Base-by-base conservation (phyloP, 1,139 yeast species). In the Hyphopichia buzzinii region DNA sequence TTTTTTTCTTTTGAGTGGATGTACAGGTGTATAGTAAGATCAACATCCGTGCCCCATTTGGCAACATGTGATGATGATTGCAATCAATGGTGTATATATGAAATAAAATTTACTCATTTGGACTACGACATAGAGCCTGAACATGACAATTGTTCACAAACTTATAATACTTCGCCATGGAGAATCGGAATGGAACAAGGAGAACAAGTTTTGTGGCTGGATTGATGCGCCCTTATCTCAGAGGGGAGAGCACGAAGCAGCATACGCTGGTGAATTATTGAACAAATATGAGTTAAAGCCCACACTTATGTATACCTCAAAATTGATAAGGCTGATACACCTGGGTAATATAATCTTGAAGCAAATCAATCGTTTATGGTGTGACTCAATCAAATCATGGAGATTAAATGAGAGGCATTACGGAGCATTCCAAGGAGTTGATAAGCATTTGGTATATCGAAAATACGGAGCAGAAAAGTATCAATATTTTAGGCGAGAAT, bases 191-290 rank as follows among this genome's bases (percentile, higher is more conserved):
- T 77, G 86, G 75, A 85, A 85, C 52, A 77, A 81, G 46, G 77
- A 74, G 37, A 79, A 83, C 54, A 68, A 74, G 43, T 85, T 85
- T 55, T 83, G 92, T 51, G 95, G 95, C 2, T 85, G 95, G 95
- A 73, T 82, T n/a, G 92, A 85, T 57, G 78, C 84, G 8, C 74
- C 74, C 26, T 60, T 84, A 38, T 77, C 86, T 4, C 71, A 62
- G 1, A 74, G 74, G 42, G 94, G 95, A 3, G 60, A 68, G 41
- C 47, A 60, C 8, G 92, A 84, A 52, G 94, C 94, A 1, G 52
- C 52, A 8, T 59, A 70, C 36, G 83, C 88, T 2, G 86, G 82
- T 0, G 52, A 68, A 17, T 59, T 84, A 42, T 73, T 84, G 19
- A 48, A 62, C 25, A 49, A 59, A 29, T 48, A 59, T 17, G 41